Percentiles rank a stretch among this genome's conserved stretches.
phyloP scores from a whole-genome alignment of 2,329 filamentous ascomycete genomes.

The Ophiostoma australiae region DNA sequence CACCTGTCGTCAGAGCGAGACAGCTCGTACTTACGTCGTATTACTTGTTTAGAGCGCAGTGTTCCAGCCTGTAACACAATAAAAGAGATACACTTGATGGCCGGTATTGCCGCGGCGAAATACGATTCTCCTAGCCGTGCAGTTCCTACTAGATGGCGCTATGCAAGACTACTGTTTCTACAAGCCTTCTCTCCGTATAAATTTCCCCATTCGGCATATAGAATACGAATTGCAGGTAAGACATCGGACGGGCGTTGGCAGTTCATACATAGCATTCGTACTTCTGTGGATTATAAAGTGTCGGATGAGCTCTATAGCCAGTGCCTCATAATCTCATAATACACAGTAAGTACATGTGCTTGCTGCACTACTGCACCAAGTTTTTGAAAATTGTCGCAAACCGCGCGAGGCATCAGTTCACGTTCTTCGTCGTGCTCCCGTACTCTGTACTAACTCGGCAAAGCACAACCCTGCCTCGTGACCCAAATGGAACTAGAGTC shows the following conservation, averaged over 20 bases:
- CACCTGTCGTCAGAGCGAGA: not conserved
- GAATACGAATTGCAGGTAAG: not conserved
- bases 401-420: not conserved
- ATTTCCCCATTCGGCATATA: not conserved
- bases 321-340: too few species aligned
- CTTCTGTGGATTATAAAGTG: not conserved
- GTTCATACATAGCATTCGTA: not conserved
- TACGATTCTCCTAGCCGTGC: not conserved
- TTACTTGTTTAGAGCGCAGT: not conserved
- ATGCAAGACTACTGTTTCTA: not conserved
- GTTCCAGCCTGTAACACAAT: not conserved
- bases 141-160: not conserved
- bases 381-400: not conserved
- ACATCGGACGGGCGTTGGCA: not conserved
- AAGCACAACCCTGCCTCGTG: conserved; percentile 5
- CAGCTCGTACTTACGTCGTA: conserved; percentile 2
- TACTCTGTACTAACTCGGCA: not conserved
- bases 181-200: not conserved
- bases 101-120: conserved; percentile 4
- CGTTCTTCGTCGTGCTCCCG: not conserved
- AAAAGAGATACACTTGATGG: not conserved
- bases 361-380: not conserved
- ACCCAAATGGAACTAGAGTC: not conserved
- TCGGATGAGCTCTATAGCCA: too few species aligned
- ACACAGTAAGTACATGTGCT: not conserved